Conservation (phyloP, 441 rosid species). For the Populus tomentosa region DNA sequence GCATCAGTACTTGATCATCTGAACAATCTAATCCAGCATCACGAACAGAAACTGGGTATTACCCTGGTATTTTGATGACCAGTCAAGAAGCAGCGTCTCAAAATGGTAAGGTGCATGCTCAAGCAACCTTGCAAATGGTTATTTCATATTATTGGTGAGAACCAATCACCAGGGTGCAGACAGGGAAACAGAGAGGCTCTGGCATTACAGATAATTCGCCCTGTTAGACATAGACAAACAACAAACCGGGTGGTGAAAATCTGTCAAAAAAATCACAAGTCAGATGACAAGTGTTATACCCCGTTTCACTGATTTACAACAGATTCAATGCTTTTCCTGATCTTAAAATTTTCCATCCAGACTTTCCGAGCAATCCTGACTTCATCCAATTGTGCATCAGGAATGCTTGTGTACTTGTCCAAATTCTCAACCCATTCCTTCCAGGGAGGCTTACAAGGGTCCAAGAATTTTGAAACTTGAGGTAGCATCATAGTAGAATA, state of each 20-base stretch:
- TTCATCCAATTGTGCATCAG: conserved; percentile 48
- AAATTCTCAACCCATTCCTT: conserved; percentile 69
- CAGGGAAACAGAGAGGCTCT: neutral
- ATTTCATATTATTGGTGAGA: neutral
- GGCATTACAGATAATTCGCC: neutral
- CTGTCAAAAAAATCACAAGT: neutral
- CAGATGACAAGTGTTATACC: neutral
- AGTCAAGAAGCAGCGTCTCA: neutral
- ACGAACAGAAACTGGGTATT: too few species aligned
- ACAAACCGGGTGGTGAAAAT: neutral
- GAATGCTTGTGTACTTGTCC: conserved; percentile 59
- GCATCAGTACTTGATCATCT: neutral
- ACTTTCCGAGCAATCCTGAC: conserved; percentile 59
- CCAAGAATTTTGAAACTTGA: conserved; percentile 62
- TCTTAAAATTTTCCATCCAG: conserved; percentile 54
- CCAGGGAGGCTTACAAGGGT: conserved; percentile 64
- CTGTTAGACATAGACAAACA: neutral
- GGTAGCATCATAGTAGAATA: conserved; percentile 56
- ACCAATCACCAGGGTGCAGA: neutral
- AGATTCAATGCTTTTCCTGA: conserved; percentile 12
- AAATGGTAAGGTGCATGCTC: neutral
- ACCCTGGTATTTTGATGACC: neutral
- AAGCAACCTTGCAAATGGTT: neutral
- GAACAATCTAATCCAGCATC: neutral
- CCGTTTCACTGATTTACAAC: conserved; percentile 15